Percentiles rank a stretch among this genome's conserved stretches.
These are phyloP conservation scores for Wickerhamomyces sp. DNA, from an alignment of 1,139 yeast species.

Conservation along the genomic window DNA sequence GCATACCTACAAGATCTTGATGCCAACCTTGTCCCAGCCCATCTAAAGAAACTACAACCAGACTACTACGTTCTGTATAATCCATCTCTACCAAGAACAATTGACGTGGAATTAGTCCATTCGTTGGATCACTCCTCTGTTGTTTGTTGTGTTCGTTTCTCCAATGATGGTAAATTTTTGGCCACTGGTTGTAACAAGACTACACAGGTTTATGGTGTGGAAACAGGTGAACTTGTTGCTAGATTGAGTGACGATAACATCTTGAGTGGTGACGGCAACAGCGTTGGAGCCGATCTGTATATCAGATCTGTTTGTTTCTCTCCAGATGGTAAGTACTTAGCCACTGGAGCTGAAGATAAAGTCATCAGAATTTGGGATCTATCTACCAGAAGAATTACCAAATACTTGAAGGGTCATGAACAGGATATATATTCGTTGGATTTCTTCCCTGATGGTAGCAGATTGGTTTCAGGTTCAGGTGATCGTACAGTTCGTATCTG, in stretches of 20 bases:
- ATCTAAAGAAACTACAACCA: slow-evolving; percentile 74
- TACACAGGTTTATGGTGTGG: slow-evolving; percentile 90
- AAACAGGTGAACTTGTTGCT: slow-evolving; percentile 87
- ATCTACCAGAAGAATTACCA: slow-evolving; percentile 77
- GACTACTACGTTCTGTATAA: slow-evolving; percentile 90
- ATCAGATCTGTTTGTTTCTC: slow-evolving; percentile 95
- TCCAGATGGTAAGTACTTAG: slow-evolving; percentile 92
- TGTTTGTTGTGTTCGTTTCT: slow-evolving; percentile 93
- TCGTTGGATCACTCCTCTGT: slow-evolving; percentile 90
- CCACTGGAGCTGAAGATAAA: slow-evolving; percentile 98
- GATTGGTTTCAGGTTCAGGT: slow-evolving; percentile 93
- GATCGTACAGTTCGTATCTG: slow-evolving; percentile 96
- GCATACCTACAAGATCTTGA: slow-evolving; percentile 81
- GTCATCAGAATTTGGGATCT: slow-evolving; percentile 96
- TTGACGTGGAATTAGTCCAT: slow-evolving; percentile 86
- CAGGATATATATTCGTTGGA: slow-evolving; percentile 96
- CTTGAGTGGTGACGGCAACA: slow-evolving; percentile 27
- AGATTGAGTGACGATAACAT: slow-evolving; percentile 77
- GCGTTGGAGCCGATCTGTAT: slow-evolving; percentile 64
- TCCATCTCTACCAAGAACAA: slow-evolving; percentile 70
- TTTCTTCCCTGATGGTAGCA: slow-evolving; percentile 92
- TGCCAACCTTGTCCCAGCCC: slow-evolving; percentile 70
- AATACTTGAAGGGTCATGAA: slow-evolving; percentile 90
- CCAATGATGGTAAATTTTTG: slow-evolving; percentile 84
- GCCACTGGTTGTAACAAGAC: slow-evolving; percentile 98